A percentile compares a stretch with the other conserved stretches of the same genome.
These are phyloP conservation scores for Debaryomyces sp. DNA, from an alignment of 1,139 yeast genomes.

Conservation along the genomic window DNA sequence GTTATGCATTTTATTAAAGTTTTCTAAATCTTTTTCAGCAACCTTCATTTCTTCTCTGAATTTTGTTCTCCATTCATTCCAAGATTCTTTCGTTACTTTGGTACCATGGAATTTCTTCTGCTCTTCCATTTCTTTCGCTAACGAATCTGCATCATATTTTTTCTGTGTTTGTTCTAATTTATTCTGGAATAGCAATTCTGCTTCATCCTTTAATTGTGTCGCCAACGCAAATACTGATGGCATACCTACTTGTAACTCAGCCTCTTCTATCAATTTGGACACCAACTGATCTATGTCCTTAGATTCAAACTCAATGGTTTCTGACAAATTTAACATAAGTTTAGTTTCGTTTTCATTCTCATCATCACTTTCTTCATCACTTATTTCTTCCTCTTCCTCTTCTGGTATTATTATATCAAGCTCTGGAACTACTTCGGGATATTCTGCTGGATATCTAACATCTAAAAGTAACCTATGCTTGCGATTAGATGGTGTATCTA, in stretches of 20 bases:
- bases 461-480: conserved; percentile 53
- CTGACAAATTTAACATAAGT: conserved; percentile 55
- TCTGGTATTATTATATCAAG: conserved; percentile 44
- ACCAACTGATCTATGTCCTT: conserved; percentile 47
- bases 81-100: conserved; percentile 74
- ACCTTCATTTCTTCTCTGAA: conserved; percentile 64
- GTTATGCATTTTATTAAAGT: conserved; percentile 60
- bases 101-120: conserved; percentile 84
- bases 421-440: conserved; percentile 72
- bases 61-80: conserved; percentile 64
- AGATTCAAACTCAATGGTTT: conserved; percentile 52
- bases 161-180: conserved; percentile 61
- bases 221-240: conserved; percentile 84
- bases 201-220: conserved; percentile 76
- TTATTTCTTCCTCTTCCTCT: conserved; percentile 37
- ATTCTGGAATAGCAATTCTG: conserved; percentile 63
- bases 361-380: conserved; percentile 41
- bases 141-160: conserved; percentile 57
- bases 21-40: conserved; percentile 50
- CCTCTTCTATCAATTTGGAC: conserved; percentile 55
- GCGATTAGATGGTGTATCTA: conserved; percentile 63
- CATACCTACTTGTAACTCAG: conserved; percentile 80
- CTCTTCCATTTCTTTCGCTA: conserved; percentile 62
- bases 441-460: conserved; percentile 68
- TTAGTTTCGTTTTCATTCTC: conserved; percentile 48